Evolutionary conservation across 73 alveolate genomes (phyloP), one percentile per base, ranked within the genome.

Genomic region (Blepharisma stoltei): DNA sequence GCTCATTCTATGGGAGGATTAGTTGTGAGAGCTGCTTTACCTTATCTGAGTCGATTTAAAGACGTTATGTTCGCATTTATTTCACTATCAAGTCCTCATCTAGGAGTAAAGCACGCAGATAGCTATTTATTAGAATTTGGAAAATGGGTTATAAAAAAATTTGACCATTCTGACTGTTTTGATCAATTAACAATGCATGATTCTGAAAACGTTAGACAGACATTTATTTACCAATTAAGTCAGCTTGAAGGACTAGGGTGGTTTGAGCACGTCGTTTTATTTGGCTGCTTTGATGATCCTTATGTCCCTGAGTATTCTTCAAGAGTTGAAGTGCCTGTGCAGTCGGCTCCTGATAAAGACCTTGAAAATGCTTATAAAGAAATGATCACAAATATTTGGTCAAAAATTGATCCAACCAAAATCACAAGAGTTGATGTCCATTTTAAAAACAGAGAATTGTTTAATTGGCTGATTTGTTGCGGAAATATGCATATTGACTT

Each of bases 1-100:
- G 99, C 98, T 20, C 99, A 98, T 75, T 97, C 99, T 32, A 86
- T 98, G 66, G 99, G 99, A 18, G 99, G 99, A 4, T 86, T 97
- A 6, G 90, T 97, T 50, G 88, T 97, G 8, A 84, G 95, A 82
- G 94, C 95, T 49, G 96, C 95, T 50, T 67, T 84, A 18, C 84
- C 88, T 9, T 69, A 25, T 69, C 43, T 69, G 25, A 96, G 88
- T 80, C 97, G 94, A 77, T 88, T 86, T 84, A 84, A 85, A 47
- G 95, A 85, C 67, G 85, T 91, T 68, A 86, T 95, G 87, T 86
- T 89, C 91, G 65, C 97, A 50, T 95, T 88, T 80, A 78, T 97
- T 83, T 89, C 98, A 27, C 90, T 97, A 8, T 86, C 98, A 49
- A 85, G 98, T 25, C 99, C 99, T n/a, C 99, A 97, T 86, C 83